phyloP scores from a whole-genome alignment of 78 protist genomes.

The Dictyostelium brefeldianum region DNA sequence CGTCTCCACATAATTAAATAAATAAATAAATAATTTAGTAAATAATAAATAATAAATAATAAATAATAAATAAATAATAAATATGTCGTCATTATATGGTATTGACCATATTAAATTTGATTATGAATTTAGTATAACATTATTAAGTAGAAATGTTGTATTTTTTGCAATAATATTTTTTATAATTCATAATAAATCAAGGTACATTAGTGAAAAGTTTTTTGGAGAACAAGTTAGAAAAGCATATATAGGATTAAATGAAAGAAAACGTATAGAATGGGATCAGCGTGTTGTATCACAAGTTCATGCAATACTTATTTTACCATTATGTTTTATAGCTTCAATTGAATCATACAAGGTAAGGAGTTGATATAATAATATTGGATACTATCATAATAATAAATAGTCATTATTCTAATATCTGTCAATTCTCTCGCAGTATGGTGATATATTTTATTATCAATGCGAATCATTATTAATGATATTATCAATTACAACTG shows the following conservation, averaged over 20 bases:
- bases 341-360: background rate
- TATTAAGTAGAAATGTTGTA: background rate
- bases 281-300: slow-evolving; percentile 34
- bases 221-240: background rate
- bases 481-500: slow-evolving; percentile 22
- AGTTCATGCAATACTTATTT: slow-evolving; percentile 15
- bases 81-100: background rate
- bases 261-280: slow-evolving; percentile 29
- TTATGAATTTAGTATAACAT: background rate
- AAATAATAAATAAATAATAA: background rate
- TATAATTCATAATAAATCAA: background rate
- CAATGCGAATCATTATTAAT: background rate
- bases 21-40: background rate
- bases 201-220: background rate
- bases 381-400: too few species aligned
- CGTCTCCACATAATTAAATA: background rate
- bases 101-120: slow-evolving; percentile 5
- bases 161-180: slow-evolving; percentile 12
- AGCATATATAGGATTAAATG: slow-evolving; percentile 1
- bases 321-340: slow-evolving; percentile 16
- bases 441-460: background rate
- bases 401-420: too few species aligned
- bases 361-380: too few species aligned
- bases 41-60: background rate
- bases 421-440: too few species aligned